Conservation (phyloP, 129 eudicot species). For the Centella asiatica region DNA sequence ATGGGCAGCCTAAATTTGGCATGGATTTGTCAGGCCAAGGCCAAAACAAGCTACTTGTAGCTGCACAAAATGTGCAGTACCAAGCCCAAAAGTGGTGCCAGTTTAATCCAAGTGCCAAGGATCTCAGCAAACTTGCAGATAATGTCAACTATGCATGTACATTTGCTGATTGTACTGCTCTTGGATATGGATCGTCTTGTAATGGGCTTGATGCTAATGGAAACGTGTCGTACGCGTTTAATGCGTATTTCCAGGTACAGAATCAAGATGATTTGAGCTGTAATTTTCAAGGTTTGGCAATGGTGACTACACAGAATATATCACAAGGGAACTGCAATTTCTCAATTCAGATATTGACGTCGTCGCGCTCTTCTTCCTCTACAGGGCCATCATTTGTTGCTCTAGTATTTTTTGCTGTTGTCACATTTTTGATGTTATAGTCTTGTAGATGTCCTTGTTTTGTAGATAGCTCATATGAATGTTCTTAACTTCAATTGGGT, state of each 20-base stretch:
- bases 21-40: constrained; percentile 60
- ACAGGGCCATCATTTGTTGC: constrained; percentile 9
- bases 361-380: constrained; percentile 15
- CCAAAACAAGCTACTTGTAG: constrained; percentile 35
- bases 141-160: constrained; percentile 65
- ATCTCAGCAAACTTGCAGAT: constrained; percentile 46
- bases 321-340: constrained; percentile 52
- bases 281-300: constrained; percentile 45
- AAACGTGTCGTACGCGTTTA: constrained; percentile 60
- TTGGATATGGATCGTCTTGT: constrained; percentile 58
- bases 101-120: constrained; percentile 61
- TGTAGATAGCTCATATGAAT: constrained; percentile 11
- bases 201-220: constrained; percentile 43
- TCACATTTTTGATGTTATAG: constrained; percentile 20
- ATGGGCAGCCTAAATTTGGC: constrained; percentile 73
- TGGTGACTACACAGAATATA: constrained; percentile 33
- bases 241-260: constrained; percentile 43
- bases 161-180: constrained; percentile 48
- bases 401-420: constrained; percentile 12
- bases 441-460: constrained; percentile 16
- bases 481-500: background rate
- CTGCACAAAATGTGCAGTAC: constrained; percentile 62
- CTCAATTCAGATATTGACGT: constrained; percentile 36
- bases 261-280: constrained; percentile 41
- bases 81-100: constrained; percentile 66